Base-by-base conservation (phyloP, 257 asterid species). In the Euphrasia confusa region DNA sequence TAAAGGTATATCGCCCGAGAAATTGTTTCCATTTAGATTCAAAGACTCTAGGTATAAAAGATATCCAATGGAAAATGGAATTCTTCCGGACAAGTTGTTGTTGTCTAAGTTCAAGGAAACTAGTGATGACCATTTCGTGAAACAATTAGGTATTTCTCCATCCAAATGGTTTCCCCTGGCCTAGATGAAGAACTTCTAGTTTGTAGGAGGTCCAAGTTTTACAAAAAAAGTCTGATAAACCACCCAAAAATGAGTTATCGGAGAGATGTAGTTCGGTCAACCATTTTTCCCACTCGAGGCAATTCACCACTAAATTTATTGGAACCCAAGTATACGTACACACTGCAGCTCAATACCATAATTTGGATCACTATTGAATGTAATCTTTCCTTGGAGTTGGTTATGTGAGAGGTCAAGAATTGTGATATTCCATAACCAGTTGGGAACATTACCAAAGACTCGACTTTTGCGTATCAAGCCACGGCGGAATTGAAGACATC, bases 141-240 rank as follows among this genome's bases (percentile, higher is more conserved):
- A 77, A 54, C 82, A 77, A 45, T 71, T 70, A 1, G 80, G 82
- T 7, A 74, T 42, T 64, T 72, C 65, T 49, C 75, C 72, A 1
- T 58, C 60, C 14, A 77, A 59, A 6, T 2, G 66, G 68, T 80
- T 80, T 61, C 63, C 54, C 11, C n/a, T n/a, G n/a, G n/a, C 67
- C 77, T 0, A 80, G 64, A 60, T 66, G 64, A 11, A 80, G 79
- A 35, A 58, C 21, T 49, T 28, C 2, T 4, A 72, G 14, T 2
- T 1, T 0, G 15, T 63, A 15, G 24, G 64, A 63, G 21, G 37
- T 0, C n/a, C 4, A 35, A 10, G 1, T 58, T n/a, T 59, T 65
- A 32, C 82, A 77, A 13, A 76, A 26, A 64, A 79, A 69, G 33
- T 60, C 39, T 7, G 75, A 64, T 12, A 72, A n/a, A 26, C 32